phyloP scores from a whole-genome alignment of 345 rosid genomes.

The Camelina neglecta region DNA sequence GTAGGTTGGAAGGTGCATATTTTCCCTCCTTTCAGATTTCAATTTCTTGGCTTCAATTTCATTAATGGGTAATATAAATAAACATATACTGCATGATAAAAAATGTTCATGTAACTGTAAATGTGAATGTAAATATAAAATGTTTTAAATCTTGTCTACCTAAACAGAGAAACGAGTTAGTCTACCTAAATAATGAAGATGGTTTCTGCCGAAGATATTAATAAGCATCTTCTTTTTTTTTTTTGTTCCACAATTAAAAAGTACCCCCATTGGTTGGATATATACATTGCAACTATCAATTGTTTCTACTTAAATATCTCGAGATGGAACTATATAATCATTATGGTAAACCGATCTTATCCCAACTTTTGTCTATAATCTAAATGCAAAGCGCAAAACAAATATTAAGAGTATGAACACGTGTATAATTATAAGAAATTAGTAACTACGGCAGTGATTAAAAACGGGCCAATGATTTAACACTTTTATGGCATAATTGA shows the following conservation, averaged over 20 bases:
- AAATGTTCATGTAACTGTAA: conserved; percentile 1
- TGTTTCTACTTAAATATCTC: too few relatives aligned
- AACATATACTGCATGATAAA: background rate
- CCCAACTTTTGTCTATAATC: conserved; percentile 3
- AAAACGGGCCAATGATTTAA: conserved; percentile 10
- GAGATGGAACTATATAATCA: background rate
- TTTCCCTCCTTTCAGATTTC: conserved; percentile 36
- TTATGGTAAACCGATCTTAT: background rate
- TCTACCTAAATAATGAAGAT: background rate
- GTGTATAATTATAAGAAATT: conserved; percentile 6
- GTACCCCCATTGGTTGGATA: too few relatives aligned
- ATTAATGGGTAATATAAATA: conserved; percentile 13
- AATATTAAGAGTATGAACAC: background rate
- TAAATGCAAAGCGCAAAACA: background rate
- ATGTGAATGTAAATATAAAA: conserved; percentile 14
- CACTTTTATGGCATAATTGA: conserved; percentile 20
- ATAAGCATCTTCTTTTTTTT: background rate
- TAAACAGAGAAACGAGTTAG: background rate
- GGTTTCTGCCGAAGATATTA: background rate
- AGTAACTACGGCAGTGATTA: background rate
- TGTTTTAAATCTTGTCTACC: background rate
- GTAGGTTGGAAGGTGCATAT: conserved; percentile 42
- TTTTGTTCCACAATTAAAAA: too few relatives aligned
- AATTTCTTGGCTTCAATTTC: background rate
- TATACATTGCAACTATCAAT: background rate